Evolutionary conservation across 164 flowering plant genomes (phyloP), one percentile per base, ranked within the genome.

Genomic region (Macadamia integrifolia): DNA sequence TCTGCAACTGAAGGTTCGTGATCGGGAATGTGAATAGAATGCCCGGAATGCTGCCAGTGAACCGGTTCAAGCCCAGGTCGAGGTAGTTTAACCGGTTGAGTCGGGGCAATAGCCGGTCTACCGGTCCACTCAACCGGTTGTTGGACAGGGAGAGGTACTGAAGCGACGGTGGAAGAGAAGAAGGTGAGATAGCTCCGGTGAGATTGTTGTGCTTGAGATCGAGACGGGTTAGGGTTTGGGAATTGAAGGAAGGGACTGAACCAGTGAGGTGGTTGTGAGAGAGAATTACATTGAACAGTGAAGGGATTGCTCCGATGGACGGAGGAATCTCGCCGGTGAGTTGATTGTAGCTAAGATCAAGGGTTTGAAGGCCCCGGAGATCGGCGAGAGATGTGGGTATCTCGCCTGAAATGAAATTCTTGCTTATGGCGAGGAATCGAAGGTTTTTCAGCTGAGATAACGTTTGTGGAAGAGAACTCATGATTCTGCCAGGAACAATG

Each of bases 261-360:
- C 96, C 97, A 66, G 93, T 69, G 59, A 92, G 79, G 7, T 69
- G 80, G 74, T 95, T 95, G 81, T 89, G 96, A 58, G 84, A 75
- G 73, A 95, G 88, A 48, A 91, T 80, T 56, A 92, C 68, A 75
- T 88, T 90, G 15, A 88, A 31, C 8, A 95, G 64, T 49, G 72
- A 78, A 43, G 91, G 86, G 0, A 88, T 17, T 1, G 80, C 60
- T 11, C 87, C 92, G 69, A 89, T 43, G 0, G 83, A 61, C 9
- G 56, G 69, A 3, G 96, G 97, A 29, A 90, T 81, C 9, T 64
- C 53, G 9, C 93, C 96, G 65, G 78, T 56, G 65, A 94, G 68
- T 66, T 76, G 90, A 58, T 95, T 95, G 80, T 83, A 89, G 78
- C 98, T 89, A 56, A 95, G 84, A 72, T 95, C 99, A 14, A 95